These are phyloP conservation scores for Yamagishiella unicocca DNA, from an alignment of 139 green algal species.

Conservation along the genomic window DNA sequence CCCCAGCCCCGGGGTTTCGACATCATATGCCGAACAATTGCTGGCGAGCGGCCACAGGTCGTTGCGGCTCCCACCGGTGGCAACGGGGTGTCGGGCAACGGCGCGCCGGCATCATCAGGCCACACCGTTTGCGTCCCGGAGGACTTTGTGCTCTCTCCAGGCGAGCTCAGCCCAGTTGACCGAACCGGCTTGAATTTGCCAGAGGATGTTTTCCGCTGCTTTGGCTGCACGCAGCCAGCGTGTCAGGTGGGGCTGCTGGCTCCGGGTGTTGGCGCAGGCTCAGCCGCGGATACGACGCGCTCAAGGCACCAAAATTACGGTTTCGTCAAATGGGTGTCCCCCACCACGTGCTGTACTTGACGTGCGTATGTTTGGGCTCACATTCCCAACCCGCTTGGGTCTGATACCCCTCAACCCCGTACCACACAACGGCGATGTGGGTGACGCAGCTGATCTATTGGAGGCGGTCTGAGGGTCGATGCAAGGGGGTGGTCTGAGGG, in stretches of 20 bases:
- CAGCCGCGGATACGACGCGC: too few species aligned
- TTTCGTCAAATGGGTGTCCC: too few species aligned
- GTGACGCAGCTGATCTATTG: too few species aligned
- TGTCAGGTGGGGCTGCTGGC: conserved; percentile 77
- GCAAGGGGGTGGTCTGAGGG: too few species aligned
- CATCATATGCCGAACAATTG: conserved; percentile 1
- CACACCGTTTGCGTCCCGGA: conserved; percentile 63
- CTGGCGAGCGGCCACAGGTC: conserved; percentile 21
- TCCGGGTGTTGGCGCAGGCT: conserved; percentile 70
- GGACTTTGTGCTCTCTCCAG: conserved; percentile 65
- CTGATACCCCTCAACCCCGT: too few species aligned
- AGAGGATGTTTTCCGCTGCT: conserved; percentile 80
- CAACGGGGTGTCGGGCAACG: not conserved
- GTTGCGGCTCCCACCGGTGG: not conserved
- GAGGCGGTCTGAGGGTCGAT: too few species aligned
- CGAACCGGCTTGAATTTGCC: conserved; percentile 35
- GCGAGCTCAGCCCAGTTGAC: conserved; percentile 70
- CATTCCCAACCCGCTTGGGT: too few species aligned
- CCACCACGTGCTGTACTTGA: too few species aligned
- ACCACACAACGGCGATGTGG: too few species aligned
- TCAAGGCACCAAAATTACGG: too few species aligned
- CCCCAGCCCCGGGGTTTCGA: not conserved
- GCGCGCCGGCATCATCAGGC: not conserved
- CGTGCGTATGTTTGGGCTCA: too few species aligned
- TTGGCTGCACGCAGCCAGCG: conserved; percentile 75